Percentiles rank a stretch among this genome's conserved stretches.
Conservation (phyloP, 2,329 filamentous ascomycete genomes). For the Lachnellula hyalina region DNA sequence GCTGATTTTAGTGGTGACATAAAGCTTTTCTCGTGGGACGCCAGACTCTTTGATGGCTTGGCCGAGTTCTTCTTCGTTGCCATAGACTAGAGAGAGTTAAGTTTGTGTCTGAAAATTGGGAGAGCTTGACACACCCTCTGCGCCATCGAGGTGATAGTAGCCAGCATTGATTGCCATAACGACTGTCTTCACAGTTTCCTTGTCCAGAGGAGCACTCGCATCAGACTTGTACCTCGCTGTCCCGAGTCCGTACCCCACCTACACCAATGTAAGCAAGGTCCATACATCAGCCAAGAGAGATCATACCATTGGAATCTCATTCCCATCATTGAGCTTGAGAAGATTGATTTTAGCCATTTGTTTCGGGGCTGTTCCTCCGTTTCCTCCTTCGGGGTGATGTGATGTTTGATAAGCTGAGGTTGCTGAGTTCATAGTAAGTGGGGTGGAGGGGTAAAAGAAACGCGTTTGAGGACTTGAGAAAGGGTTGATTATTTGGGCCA, state of each 20-base stretch:
- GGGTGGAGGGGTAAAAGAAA: constrained; percentile 7
- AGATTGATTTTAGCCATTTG: constrained; percentile 46
- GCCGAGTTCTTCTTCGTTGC: constrained; percentile 66
- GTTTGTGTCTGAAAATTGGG: background rate
- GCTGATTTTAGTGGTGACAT: constrained; percentile 57
- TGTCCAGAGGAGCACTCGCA: constrained; percentile 40
- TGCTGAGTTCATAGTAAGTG: constrained; percentile 39
- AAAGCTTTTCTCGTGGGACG: constrained; percentile 62
- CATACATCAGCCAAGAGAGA: background rate
- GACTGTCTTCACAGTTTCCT: constrained; percentile 44
- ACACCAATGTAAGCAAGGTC: constrained; percentile 36
- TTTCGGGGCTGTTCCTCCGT: constrained; percentile 74
- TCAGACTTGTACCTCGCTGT: constrained; percentile 58
- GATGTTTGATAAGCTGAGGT: constrained; percentile 32
- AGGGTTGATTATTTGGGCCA: background rate
- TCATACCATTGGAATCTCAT: constrained; percentile 62
- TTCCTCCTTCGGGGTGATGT: constrained; percentile 19
- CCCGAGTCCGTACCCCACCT: constrained; percentile 69
- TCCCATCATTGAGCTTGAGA: constrained; percentile 69
- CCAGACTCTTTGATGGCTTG: constrained; percentile 62
- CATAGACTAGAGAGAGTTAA: constrained; percentile 42
- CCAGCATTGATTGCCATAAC: constrained; percentile 63
- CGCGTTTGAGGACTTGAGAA: background rate
- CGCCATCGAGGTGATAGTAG: constrained; percentile 69
- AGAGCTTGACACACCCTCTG: constrained; percentile 48